These are phyloP conservation scores for Rubus idaeus DNA, from an alignment of 306 rosid genomes.

Conservation along the genomic window DNA sequence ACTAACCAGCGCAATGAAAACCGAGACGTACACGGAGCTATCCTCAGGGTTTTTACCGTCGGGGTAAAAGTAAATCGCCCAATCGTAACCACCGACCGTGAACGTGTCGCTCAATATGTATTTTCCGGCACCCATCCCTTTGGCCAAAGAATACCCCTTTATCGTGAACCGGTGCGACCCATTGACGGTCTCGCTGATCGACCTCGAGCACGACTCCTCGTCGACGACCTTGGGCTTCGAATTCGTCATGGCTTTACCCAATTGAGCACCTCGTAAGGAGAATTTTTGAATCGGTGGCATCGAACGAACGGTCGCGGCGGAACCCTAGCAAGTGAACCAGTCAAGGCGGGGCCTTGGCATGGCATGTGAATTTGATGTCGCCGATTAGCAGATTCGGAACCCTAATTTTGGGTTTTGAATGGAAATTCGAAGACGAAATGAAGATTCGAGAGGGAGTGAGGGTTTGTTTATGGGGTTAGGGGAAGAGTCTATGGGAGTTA, in stretches of 20 bases:
- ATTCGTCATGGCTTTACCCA: constrained; percentile 33
- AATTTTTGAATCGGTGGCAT: constrained; percentile 26
- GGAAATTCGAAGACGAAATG: background rate
- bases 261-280: constrained; percentile 16
- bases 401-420: constrained; percentile 28
- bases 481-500: too few species aligned
- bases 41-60: constrained; percentile 93
- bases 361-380: background rate
- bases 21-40: constrained; percentile 71
- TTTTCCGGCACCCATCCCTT: constrained; percentile 88
- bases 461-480: too few species aligned
- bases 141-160: constrained; percentile 82
- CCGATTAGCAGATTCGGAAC: background rate
- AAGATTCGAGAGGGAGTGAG: too few species aligned
- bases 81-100: constrained; percentile 84
- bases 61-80: constrained; percentile 94
- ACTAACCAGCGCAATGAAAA: constrained; percentile 82
- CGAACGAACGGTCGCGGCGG: background rate
- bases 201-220: constrained; percentile 56
- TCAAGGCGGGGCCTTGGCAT: background rate
- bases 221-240: constrained; percentile 39
- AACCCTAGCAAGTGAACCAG: constrained; percentile 29
- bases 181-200: constrained; percentile 75
- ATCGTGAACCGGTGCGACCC: constrained; percentile 78
- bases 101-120: constrained; percentile 80